phyloP scores from a whole-genome alignment of 441 rosid species.

The Sinapis alba region DNA sequence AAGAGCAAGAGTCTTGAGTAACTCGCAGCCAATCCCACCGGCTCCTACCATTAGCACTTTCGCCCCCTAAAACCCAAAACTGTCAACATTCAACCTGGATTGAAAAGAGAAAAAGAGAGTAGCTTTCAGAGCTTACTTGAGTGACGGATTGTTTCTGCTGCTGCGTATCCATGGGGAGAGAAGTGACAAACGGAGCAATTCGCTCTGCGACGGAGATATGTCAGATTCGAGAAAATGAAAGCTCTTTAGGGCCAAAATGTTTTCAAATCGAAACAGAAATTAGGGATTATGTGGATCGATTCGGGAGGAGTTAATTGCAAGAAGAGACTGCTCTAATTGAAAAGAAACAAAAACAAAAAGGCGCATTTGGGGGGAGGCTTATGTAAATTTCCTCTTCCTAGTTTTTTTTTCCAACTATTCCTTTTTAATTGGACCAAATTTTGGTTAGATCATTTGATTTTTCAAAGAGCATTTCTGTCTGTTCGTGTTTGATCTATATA shows the following conservation, averaged over 20 bases:
- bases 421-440: too few relatives aligned
- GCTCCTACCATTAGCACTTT: conserved; percentile 99
- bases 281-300: conserved; percentile 38
- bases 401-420: too few relatives aligned
- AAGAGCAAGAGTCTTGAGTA: conserved; percentile 93
- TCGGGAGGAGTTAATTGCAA: conserved; percentile 18
- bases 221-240: conserved; percentile 1
- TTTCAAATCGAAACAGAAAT: not conserved
- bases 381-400: not conserved
- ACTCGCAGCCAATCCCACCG: conserved; percentile 98
- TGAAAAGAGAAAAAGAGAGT: not conserved
- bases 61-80: conserved; percentile 58
- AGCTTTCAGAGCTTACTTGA: conserved; percentile 49
- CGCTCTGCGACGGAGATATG: conserved; percentile 14
- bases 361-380: conserved; percentile 23
- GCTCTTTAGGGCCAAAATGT: not conserved
- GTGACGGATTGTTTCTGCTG: conserved; percentile 48
- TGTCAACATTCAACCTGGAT: not conserved
- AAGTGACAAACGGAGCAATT: not conserved
- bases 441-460: too few relatives aligned
- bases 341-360: not conserved
- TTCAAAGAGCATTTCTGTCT: too few relatives aligned
- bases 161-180: conserved; percentile 52
- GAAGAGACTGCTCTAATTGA: not conserved
- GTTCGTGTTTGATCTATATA: too few relatives aligned